Conservation (phyloP, 2,329 filamentous ascomycete species). For the Amesomyces nigricolor region DNA sequence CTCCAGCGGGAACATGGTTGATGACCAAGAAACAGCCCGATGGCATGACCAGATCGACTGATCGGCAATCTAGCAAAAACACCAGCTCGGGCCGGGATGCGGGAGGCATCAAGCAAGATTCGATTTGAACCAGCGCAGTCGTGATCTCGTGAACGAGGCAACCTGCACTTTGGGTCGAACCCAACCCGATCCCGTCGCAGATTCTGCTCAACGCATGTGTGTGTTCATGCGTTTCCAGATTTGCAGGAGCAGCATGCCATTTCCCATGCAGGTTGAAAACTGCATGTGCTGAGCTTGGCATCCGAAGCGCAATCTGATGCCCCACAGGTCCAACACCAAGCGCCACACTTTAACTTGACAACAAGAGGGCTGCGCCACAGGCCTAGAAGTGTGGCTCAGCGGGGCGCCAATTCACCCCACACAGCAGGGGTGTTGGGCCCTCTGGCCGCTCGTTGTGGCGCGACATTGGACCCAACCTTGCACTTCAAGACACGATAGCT, state of each 20-base stretch:
- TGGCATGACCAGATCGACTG: neutral
- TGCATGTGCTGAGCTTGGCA: neutral
- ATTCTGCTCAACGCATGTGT: neutral
- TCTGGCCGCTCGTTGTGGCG: neutral
- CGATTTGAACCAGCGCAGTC: neutral
- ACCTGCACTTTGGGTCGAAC: too few relatives aligned
- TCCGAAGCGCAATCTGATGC: neutral
- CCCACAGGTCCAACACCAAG: too few relatives aligned
- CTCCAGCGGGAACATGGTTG: neutral
- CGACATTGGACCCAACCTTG: neutral
- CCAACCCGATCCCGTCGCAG: neutral
- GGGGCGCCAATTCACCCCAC: neutral
- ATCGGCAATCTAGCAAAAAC: conserved; percentile 2
- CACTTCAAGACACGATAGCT: neutral
- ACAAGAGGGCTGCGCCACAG: neutral
- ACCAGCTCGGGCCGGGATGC: neutral
- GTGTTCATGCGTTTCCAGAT: neutral
- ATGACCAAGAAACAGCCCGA: neutral
- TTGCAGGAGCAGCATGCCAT: neutral
- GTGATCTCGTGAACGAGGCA: too few relatives aligned
- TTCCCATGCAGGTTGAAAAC: neutral
- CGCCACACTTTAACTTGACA: conserved; percentile 1
- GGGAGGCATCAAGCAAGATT: neutral
- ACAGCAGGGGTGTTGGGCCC: too few relatives aligned
- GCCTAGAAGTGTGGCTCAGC: neutral